These are phyloP conservation scores for Coemansia sp. DNA, from an alignment of 192 early-diverging fungal species.

Conservation along the genomic window DNA sequence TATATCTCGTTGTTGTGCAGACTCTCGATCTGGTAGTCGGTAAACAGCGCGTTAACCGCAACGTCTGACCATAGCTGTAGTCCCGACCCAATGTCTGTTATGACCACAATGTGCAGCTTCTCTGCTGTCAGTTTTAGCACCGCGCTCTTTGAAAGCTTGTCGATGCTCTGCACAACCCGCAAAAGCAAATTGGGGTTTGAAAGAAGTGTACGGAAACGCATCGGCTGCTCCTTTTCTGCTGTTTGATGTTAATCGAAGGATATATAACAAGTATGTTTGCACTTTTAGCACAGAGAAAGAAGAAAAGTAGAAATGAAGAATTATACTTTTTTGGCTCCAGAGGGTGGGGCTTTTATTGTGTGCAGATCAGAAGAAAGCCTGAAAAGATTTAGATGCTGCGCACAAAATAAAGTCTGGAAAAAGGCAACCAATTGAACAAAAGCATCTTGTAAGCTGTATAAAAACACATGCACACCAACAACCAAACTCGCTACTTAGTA, in stretches of 20 bases:
- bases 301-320: background rate
- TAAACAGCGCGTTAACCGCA: constrained; percentile 58
- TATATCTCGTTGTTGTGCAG: constrained; percentile 69
- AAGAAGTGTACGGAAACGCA: constrained; percentile 36
- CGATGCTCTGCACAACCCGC: constrained; percentile 58
- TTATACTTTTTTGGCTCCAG: too few species aligned
- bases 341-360: too few species aligned
- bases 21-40: constrained; percentile 69
- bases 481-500: constrained; percentile 40
- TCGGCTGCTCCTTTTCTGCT: background rate
- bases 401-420: too few species aligned
- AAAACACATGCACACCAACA: too few species aligned
- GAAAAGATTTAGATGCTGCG: too few species aligned
- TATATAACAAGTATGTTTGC: background rate
- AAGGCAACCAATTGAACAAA: too few species aligned
- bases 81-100: constrained; percentile 59
- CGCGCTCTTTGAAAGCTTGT: constrained; percentile 69
- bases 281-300: background rate
- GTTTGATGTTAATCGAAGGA: background rate
- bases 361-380: too few species aligned
- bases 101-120: constrained; percentile 66
- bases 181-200: constrained; percentile 41
- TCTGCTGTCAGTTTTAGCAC: constrained; percentile 66
- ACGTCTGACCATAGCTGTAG: constrained; percentile 73
- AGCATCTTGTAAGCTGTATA: too few species aligned